phyloP scores from a whole-genome alignment of 768 basidiomycete genomes.

The Pholiota microspora region DNA sequence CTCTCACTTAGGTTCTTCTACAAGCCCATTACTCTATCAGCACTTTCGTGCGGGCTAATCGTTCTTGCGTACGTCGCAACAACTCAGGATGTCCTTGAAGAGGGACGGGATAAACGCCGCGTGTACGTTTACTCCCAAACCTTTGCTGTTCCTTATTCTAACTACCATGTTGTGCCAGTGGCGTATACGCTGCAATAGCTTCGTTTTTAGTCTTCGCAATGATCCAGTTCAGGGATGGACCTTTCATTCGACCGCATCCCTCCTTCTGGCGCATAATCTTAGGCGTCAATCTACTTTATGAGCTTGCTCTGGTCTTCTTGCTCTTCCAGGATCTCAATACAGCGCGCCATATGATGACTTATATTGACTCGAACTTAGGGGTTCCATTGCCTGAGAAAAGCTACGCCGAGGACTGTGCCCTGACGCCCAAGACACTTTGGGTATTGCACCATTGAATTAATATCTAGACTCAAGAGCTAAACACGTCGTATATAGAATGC shows the following conservation, averaged over 20 bases:
- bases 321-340: conserved; percentile 83
- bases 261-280: conserved; percentile 82
- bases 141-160: conserved; percentile 3
- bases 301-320: conserved; percentile 78
- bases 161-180: conserved; percentile 40
- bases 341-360: conserved; percentile 75
- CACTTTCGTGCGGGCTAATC: conserved; percentile 62
- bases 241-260: conserved; percentile 86
- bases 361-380: conserved; percentile 71
- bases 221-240: conserved; percentile 88
- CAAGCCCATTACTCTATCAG: conserved; percentile 78
- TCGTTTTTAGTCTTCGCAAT: conserved; percentile 81
- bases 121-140: conserved; percentile 49
- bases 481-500: conserved; percentile 50
- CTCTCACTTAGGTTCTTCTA: conserved; percentile 70
- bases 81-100: conserved; percentile 80
- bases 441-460: conserved; percentile 33
- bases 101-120: conserved; percentile 78
- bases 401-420: conserved; percentile 78
- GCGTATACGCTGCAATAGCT: conserved; percentile 70
- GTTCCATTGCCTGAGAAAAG: conserved; percentile 79
- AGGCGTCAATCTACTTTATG: conserved; percentile 81
- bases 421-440: conserved; percentile 66
- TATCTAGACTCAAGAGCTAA: conserved; percentile 6
- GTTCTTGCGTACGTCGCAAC: conserved; percentile 80